Base-by-base conservation (phyloP, 768 basidiomycete genomes). In the Lactarius pseudohatsudake region DNA sequence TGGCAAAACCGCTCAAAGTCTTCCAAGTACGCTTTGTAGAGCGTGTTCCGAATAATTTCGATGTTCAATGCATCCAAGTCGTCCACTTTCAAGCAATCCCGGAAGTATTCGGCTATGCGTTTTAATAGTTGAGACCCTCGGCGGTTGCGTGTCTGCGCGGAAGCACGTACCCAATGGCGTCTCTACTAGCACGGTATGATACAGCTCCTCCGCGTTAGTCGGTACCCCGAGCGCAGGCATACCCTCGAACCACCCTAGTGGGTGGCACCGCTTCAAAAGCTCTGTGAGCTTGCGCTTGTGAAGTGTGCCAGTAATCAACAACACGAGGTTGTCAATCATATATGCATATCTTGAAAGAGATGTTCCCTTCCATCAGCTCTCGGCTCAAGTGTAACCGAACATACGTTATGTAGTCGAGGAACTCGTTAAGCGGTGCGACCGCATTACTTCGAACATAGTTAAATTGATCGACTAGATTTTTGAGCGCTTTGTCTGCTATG, bases 201-300 rank as follows among this genome's bases (percentile, higher is more conserved):
- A 98, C 63, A 99, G 81, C 75, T 99, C 97, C 77, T 99, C 97
- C 15, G 98, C 95, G 73, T 97, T 99, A 47, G 96, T 98, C 5
- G 97, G 96, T 10, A 98, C 96, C 74, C 96, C 98, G n/a, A 99
- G 81, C 7, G 96, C 96, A 13, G 97, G 95, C 94, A 99, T 96
- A 10, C 96, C 95, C 74, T 99, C 97, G 73, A 99, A 99, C 53
- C 94, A 85, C 20, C 97, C 97, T 43, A 99, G 82, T 3, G 97
- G 97, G 74, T 99, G 97, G 79, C 97, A 99, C 43, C 97, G 87
- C 72, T 96, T 94, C 43, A 99, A 80, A 4, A 99, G 86, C 75
- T 99, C 97, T 71, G 97, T 94, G 2, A 96, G 98, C 76, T 98
- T 96, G 65, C 97, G 85, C 77, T 98, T 96, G 74, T 98, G 96